Evolutionary conservation across 805 yeast genomes (phyloP).

Genomic region (Myxozyma kluyveri): DNA sequence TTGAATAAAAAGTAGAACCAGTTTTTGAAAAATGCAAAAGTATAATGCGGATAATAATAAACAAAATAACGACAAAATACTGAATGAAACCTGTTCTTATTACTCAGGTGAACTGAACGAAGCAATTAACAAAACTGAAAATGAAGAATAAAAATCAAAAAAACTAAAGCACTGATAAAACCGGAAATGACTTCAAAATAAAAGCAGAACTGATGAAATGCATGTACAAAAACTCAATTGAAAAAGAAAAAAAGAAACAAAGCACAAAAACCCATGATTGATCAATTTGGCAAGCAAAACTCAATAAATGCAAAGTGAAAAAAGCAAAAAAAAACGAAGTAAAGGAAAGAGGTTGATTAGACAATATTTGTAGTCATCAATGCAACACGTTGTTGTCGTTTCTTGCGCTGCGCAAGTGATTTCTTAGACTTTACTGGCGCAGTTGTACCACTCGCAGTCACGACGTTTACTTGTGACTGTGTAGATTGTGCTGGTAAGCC

Average conservation of each 20-base stretch:
- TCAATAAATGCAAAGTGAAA: not conserved
- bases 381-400: slow-evolving; percentile 13
- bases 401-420: slow-evolving; percentile 5
- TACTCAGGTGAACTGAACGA: no score
- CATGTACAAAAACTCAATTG: not conserved
- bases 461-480: not conserved
- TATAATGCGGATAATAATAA: no score
- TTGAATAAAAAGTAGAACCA: not conserved
- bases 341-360: not conserved
- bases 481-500: not conserved
- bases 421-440: slow-evolving; percentile 7
- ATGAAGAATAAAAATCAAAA: not conserved
- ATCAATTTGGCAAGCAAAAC: no score
- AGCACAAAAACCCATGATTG: not conserved
- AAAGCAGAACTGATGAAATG: not conserved
- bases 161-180: not conserved
- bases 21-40: not conserved
- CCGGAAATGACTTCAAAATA: slow-evolving; percentile 1
- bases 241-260: not conserved
- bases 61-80: no score
- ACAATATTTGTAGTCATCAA: not conserved
- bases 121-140: not conserved
- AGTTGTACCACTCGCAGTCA: no score
- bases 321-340: not conserved
- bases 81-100: no score